Base-by-base conservation (phyloP, 805 yeast genomes). In the Wickerhamomyces chambardii region DNA sequence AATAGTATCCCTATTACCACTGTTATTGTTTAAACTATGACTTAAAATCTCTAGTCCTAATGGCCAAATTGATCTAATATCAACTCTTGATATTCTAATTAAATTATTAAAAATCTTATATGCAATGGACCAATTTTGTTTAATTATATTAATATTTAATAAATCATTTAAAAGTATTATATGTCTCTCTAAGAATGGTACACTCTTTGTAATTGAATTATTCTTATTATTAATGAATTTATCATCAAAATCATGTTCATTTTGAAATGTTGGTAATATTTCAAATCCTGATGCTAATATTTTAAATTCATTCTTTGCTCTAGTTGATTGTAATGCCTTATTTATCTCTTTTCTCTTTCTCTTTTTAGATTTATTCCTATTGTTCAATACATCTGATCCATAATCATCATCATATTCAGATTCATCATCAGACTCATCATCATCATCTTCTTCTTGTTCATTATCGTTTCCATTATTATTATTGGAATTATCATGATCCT, bases 11-110 rank as follows among this genome's bases (percentile, higher is more conserved):
- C n/a, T 31, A 8, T 27, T 16, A 17, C n/a, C 12, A 6, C 17
- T 15, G 11, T 18, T 24, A 15, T 18, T 9, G 16, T 30, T 35
- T 19, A 17, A 48, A 42, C 24, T 48, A 46, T 24, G 7, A 8
- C n/a, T 11, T 17, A 80, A 47, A 5, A 80, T 72, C 39, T 74
- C 78, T 5, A 75, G 52, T 0, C 83, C 87, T 1, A 78, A 27
- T 0, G 81, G 71, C 89, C 89, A 82, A 10, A 79, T 48, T 4
- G 68, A 55, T 36, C 75, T 58, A 6, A 78, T 50, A 48, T 81
- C 84, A 10, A 73, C 63, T 1, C 52, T 51, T 1, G 70, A 70
- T 1, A 70, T 44, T 34, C 80, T 51, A 3, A 76, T 49, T 17
- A 82, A 49, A 2, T 73, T 35, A 9, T 73, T 51, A 43, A 75